phyloP scores from a whole-genome alignment of 2,329 filamentous ascomycete genomes.

The Pestalotiopsis sp. region DNA sequence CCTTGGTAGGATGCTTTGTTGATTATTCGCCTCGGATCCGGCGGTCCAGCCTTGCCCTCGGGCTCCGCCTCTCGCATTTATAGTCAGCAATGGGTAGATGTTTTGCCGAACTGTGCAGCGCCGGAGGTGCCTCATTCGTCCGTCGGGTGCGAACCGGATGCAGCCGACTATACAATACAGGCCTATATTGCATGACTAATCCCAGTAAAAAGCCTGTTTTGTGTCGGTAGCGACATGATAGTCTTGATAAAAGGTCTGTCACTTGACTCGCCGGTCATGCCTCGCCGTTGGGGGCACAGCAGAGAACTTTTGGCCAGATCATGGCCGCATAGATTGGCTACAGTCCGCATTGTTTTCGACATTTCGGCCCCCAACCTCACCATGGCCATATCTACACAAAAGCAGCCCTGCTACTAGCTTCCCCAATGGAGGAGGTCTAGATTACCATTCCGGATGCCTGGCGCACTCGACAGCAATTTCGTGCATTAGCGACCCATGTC shows the following conservation, averaged over 20 bases:
- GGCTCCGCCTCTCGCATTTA: background rate
- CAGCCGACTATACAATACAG: background rate
- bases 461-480: background rate
- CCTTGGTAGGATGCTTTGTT: background rate
- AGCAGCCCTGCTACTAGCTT: background rate
- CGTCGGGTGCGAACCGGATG: background rate
- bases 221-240: background rate
- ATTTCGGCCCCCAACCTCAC: background rate
- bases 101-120: background rate
- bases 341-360: background rate
- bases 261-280: background rate
- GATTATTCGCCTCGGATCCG: background rate
- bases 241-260: background rate
- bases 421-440: background rate
- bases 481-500: constrained; percentile 7
- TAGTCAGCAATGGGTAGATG: background rate
- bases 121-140: background rate
- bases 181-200: background rate
- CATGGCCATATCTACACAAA: background rate
- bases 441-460: background rate
- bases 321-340: background rate
- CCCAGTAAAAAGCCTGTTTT: background rate
- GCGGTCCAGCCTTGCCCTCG: background rate
- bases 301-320: background rate
- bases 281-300: background rate